These are phyloP conservation scores for Talaromyces borbonicus DNA, from an alignment of 495 filamentous ascomycete species.

Conservation along the genomic window DNA sequence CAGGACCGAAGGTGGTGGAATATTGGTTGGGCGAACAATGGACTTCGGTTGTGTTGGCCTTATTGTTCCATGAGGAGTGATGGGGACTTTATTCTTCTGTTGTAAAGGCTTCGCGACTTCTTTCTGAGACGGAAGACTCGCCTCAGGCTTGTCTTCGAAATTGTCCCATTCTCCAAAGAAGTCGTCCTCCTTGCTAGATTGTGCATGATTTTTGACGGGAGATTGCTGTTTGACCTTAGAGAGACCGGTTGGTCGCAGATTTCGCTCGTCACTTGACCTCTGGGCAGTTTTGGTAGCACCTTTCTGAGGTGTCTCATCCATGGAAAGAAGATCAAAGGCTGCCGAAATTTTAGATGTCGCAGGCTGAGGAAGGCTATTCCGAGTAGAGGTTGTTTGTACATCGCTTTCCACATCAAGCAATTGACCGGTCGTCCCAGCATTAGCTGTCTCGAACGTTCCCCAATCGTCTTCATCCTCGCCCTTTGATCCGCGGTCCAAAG, in stretches of 20 bases:
- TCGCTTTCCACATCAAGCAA: conserved; percentile 4
- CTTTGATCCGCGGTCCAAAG: conserved; percentile 25
- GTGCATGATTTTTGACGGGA: not conserved
- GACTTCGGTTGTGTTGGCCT: conserved; percentile 10
- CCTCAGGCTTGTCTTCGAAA: conserved; percentile 25
- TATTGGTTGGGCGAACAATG: conserved; percentile 64
- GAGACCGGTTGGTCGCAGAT: not conserved
- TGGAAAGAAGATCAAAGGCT: conserved; percentile 5
- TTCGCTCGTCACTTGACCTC: not conserved
- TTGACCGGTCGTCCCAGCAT: conserved; percentile 47
- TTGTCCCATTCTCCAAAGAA: conserved; percentile 27
- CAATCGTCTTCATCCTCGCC: conserved; percentile 63
- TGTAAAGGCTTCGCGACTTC: not conserved
- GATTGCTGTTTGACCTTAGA: not conserved
- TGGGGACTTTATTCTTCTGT: not conserved
- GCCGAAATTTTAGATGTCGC: not conserved
- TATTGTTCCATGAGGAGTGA: not conserved
- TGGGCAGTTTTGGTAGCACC: not conserved
- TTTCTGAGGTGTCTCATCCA: not conserved
- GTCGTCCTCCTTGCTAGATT: conserved; percentile 14
- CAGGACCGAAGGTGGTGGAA: conserved; percentile 79
- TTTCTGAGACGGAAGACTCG: not conserved
- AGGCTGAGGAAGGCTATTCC: not conserved
- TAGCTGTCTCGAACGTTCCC: conserved; percentile 63
- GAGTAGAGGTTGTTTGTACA: not conserved